These are phyloP conservation scores for Geosmithia flava DNA, from an alignment of 2,329 filamentous ascomycete genomes.

Conservation along the genomic window DNA sequence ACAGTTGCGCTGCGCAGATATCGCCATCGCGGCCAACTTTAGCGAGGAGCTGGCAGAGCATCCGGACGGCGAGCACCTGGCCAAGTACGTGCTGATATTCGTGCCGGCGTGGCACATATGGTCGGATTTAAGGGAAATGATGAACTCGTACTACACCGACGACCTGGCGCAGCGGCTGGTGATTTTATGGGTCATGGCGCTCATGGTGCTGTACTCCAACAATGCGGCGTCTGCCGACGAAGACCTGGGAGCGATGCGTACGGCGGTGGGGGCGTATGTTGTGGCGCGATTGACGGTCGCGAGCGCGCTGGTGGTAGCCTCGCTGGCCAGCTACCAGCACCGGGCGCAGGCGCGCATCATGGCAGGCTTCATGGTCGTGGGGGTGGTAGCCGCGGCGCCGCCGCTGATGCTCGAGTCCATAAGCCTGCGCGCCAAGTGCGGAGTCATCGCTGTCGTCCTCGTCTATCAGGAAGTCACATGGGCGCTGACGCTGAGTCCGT, in stretches of 20 bases:
- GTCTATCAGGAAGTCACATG: constrained; percentile 27
- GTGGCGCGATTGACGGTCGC: constrained; percentile 27
- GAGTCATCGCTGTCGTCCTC: constrained; percentile 26
- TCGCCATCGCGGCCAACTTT: constrained; percentile 37
- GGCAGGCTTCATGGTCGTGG: constrained; percentile 25
- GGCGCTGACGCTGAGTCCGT: constrained; percentile 29
- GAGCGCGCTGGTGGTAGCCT: constrained; percentile 26
- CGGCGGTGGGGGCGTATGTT: constrained; percentile 31
- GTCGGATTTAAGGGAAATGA: constrained; percentile 34
- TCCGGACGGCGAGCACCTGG: constrained; percentile 26
- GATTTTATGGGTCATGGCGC: constrained; percentile 37
- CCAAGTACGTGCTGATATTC: constrained; percentile 35
- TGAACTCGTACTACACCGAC: constrained; percentile 40
- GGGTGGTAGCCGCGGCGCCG: constrained; percentile 26
- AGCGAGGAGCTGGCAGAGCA: constrained; percentile 33
- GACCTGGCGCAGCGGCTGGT: constrained; percentile 31
- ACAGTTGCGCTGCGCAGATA: too few species aligned
- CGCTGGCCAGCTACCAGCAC: constrained; percentile 33
- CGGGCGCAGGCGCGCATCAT: constrained; percentile 30
- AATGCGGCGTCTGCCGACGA: constrained; percentile 29
- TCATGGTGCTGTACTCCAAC: constrained; percentile 33
- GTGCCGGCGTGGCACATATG: constrained; percentile 36
- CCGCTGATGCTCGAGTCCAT: constrained; percentile 22
- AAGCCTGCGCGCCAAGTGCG: constrained; percentile 25
- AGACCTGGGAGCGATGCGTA: constrained; percentile 29